These are phyloP conservation scores for Mucor sp. DNA, from an alignment of 371 early-diverging fungal genomes.

Conservation along the genomic window DNA sequence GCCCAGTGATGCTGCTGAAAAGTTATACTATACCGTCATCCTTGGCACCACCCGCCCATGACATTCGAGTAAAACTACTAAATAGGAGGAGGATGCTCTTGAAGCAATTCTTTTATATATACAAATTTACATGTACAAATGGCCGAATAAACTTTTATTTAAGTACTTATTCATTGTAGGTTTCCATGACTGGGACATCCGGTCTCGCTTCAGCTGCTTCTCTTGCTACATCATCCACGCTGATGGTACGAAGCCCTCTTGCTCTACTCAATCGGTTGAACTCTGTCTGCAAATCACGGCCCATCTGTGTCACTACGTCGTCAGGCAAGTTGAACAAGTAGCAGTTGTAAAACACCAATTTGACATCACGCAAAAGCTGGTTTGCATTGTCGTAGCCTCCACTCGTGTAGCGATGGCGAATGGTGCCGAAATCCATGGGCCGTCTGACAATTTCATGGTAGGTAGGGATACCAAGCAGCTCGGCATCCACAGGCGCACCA, in stretches of 20 bases:
- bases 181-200: neutral
- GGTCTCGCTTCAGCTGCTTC: neutral
- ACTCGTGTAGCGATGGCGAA: constrained; percentile 26
- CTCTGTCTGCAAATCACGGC: constrained; percentile 54
- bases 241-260: constrained; percentile 24
- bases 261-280: constrained; percentile 59
- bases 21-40: no score
- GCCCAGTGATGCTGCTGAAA: no score
- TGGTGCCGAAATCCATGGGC: constrained; percentile 46
- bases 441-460: constrained; percentile 84
- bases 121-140: no score
- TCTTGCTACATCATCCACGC: constrained; percentile 8
- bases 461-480: constrained; percentile 59
- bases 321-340: constrained; percentile 80
- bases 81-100: no score
- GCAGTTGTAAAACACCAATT: constrained; percentile 76
- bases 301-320: constrained; percentile 72
- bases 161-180: neutral
- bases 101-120: no score
- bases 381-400: constrained; percentile 21
- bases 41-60: no score
- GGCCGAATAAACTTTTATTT: no score
- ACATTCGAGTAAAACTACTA: no score
- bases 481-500: constrained; percentile 48
- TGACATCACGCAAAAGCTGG: constrained; percentile 28